A percentile compares a stretch with the other conserved stretches of the same genome.
phyloP scores from a whole-genome alignment of 2,329 filamentous ascomycete genomes.

The Fusarium sp. region DNA sequence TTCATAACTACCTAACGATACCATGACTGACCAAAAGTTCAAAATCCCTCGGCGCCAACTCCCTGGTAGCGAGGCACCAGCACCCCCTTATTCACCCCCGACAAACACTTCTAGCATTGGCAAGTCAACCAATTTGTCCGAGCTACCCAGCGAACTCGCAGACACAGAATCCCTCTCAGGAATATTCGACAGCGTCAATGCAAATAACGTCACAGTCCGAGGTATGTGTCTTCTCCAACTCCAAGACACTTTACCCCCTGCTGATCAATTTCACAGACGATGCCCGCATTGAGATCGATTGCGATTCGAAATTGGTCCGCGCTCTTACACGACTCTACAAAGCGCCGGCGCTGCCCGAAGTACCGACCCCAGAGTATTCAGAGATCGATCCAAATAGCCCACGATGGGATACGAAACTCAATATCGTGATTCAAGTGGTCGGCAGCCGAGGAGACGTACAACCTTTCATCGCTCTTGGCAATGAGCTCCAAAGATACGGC shows the following conservation, averaged over 20 bases:
- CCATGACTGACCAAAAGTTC: not conserved
- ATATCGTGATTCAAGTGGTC: conserved; percentile 36
- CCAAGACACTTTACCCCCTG: not conserved
- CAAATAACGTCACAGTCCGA: not conserved
- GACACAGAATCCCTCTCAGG: not conserved
- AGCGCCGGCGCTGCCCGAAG: not conserved
- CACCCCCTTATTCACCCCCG: not conserved
- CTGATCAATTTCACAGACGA: conserved; percentile 1
- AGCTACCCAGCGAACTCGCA: not conserved
- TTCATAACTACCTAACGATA: too few relatives aligned
- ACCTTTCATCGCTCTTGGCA: conserved; percentile 20
- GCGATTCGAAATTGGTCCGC: conserved; percentile 13
- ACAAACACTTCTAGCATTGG: not conserved
- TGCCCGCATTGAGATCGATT: conserved; percentile 23
- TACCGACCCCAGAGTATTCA: not conserved
- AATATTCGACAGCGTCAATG: not conserved
- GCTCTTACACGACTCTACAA: conserved; percentile 1
- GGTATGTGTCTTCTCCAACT: not conserved
- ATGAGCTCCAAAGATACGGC: conserved; percentile 24
- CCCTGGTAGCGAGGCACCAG: not conserved
- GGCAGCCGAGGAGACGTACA: conserved; percentile 34
- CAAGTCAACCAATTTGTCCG: not conserved
- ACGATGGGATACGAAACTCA: conserved; percentile 1
- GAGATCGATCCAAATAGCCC: not conserved
- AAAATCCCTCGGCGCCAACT: not conserved